Evolutionary conservation across 768 basidiomycete genomes (phyloP).

Genomic region (Pisolithus marmoratus): DNA sequence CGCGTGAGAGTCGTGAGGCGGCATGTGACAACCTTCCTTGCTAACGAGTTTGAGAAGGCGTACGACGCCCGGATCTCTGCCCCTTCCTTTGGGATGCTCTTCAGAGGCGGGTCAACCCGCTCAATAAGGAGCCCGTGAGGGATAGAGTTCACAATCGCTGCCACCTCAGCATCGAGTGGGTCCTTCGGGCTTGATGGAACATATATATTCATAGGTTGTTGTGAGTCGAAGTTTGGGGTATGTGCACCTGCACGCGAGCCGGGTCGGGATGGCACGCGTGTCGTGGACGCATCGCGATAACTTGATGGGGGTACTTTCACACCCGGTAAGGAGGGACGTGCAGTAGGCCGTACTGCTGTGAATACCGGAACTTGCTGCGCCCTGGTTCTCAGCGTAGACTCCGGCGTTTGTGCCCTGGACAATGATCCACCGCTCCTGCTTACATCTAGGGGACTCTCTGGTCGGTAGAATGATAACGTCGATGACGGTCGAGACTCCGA

Average conservation of each 20-base stretch:
- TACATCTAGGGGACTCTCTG: constrained; percentile 45
- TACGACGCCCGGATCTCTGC: constrained; percentile 84
- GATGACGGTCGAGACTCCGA: constrained; percentile 67
- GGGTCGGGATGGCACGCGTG: constrained; percentile 59
- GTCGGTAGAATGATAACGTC: constrained; percentile 61
- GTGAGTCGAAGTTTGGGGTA: constrained; percentile 51
- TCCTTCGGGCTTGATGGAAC: constrained; percentile 61
- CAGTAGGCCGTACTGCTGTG: constrained; percentile 35
- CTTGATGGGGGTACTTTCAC: constrained; percentile 66
- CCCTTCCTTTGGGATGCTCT: constrained; percentile 56
- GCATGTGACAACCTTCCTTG: constrained; percentile 72
- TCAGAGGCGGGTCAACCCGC: constrained; percentile 74
- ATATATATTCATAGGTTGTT: constrained; percentile 55
- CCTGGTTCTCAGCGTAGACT: constrained; percentile 52
- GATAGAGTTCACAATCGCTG: constrained; percentile 65
- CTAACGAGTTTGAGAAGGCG: constrained; percentile 67
- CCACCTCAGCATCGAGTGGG: constrained; percentile 80
- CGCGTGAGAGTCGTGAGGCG: constrained; percentile 75
- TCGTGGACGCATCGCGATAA: constrained; percentile 54
- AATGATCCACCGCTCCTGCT: constrained; percentile 24
- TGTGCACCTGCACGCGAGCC: constrained; percentile 60
- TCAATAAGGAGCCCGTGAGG: constrained; percentile 74
- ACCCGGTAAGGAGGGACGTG: constrained; percentile 33
- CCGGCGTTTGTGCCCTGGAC: constrained; percentile 64
- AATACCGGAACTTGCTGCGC: constrained; percentile 56